phyloP scores from a whole-genome alignment of 2,329 filamentous ascomycete species.

The Aureobasidium sp. region DNA sequence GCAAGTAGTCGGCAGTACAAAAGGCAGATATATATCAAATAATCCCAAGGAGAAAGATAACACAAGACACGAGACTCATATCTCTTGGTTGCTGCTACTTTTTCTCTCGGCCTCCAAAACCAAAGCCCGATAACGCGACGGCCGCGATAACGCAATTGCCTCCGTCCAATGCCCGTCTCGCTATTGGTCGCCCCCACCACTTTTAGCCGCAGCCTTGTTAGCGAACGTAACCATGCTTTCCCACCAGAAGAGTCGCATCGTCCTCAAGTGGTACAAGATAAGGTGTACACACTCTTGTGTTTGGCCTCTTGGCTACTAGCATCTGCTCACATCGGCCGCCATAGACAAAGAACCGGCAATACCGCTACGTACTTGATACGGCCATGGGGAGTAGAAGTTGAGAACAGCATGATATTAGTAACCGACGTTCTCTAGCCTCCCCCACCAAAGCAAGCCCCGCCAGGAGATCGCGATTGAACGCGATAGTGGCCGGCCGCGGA shows the following conservation, averaged over 20 bases:
- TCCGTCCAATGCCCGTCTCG: not conserved
- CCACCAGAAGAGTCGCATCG: not conserved
- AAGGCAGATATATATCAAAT: not conserved
- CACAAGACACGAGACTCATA: not conserved
- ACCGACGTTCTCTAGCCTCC: not conserved
- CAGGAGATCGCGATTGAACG: not conserved
- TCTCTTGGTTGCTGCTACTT: not conserved
- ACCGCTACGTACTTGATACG: too few species aligned
- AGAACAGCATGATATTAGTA: not conserved
- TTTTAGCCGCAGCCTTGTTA: not conserved
- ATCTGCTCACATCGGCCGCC: not conserved
- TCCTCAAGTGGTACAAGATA: too few species aligned
- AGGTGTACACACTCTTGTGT: not conserved
- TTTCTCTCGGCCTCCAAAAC: not conserved
- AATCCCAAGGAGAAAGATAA: not conserved
- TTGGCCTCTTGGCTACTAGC: too few species aligned
- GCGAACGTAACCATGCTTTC: not conserved
- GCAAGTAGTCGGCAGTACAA: slow-evolving; percentile 2
- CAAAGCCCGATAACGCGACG: slow-evolving; percentile 9
- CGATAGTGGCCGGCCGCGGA: slow-evolving; percentile 7
- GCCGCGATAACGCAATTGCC: slow-evolving; percentile 14
- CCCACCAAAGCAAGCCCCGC: not conserved
- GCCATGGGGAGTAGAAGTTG: too few species aligned
- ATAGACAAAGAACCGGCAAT: not conserved
- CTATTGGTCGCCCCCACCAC: slow-evolving; percentile 5